phyloP scores from a whole-genome alignment of 495 filamentous ascomycete genomes.

The Penicillium nucicola region DNA sequence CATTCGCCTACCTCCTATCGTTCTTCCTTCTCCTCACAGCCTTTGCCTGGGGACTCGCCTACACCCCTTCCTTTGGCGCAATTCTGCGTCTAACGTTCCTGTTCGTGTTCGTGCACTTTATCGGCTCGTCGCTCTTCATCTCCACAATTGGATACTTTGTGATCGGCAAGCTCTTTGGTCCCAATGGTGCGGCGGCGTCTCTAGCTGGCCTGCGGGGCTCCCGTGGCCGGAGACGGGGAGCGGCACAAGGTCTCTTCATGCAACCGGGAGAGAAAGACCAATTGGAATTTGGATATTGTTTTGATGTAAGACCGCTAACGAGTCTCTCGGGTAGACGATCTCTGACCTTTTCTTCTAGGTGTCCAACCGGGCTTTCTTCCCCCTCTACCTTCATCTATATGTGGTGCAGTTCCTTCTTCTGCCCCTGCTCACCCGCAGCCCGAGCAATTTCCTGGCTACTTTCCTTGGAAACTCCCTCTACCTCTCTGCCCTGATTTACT shows the following conservation, averaged over 20 bases:
- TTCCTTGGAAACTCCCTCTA: slow-evolving; percentile 72
- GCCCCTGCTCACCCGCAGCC: slow-evolving; percentile 50
- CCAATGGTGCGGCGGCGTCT: slow-evolving; percentile 42
- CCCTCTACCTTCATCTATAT: slow-evolving; percentile 70
- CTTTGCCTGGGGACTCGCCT: slow-evolving; percentile 71
- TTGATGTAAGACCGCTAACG: slow-evolving; percentile 53
- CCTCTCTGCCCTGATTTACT: slow-evolving; percentile 65
- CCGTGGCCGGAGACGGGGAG: slow-evolving; percentile 46
- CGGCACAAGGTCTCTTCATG: slow-evolving; percentile 55
- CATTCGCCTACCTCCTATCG: slow-evolving; percentile 73
- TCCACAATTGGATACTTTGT: slow-evolving; percentile 63
- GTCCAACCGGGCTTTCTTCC: slow-evolving; percentile 71
- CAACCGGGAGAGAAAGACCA: slow-evolving; percentile 54
- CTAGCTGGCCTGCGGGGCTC: slow-evolving; percentile 40
- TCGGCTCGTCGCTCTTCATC: slow-evolving; percentile 57
- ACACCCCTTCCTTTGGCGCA: slow-evolving; percentile 52
- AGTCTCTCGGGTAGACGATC: not conserved
- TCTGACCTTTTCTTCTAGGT: slow-evolving; percentile 40
- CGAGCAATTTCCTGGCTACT: slow-evolving; percentile 53
- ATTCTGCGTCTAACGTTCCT: slow-evolving; percentile 59
- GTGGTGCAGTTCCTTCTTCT: slow-evolving; percentile 71
- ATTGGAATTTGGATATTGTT: slow-evolving; percentile 77
- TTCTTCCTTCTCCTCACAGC: slow-evolving; percentile 72
- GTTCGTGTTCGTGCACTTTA: slow-evolving; percentile 68
- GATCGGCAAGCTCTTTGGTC: slow-evolving; percentile 60